Base-by-base conservation (phyloP, 2,329 filamentous ascomycete genomes). In the Monosporascus ibericus region DNA sequence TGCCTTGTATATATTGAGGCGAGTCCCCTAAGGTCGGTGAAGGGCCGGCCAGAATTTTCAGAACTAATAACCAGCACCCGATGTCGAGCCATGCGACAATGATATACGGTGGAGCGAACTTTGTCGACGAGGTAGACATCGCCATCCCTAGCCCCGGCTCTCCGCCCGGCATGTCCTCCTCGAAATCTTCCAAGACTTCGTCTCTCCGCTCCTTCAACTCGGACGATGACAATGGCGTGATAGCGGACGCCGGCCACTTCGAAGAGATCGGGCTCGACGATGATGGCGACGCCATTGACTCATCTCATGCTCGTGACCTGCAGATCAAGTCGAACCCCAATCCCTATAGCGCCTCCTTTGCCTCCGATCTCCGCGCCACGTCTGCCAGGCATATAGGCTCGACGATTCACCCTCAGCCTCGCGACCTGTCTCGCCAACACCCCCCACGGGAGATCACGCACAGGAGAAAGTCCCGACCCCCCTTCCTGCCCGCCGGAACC, bases 231-330 rank as follows among this genome's bases (percentile, higher is more conserved):
- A 84, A 86, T 64, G 82, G 79, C 60, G 79, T 84, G 48, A 74
- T 88, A 46, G 79, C 84, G 49, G 89, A 95, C 65, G 81, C 87
- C 53, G 85, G 84, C 58, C 85, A 96, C 68, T 96, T 96, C 63
- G 92, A 97, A 68, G 92, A 96, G 59, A 96, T 96, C 67, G 90
- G 88, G 14, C 82, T 97, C 30, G 87, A 91, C 55, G 86, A 88
- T 61, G 85, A 91, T 56, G 76, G 77, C 38, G 58, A 66, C 49
- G 61, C 69, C 17, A 52, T 63, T 34, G 65, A 69, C 48, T 59
- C 65, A 22, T 63, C 67, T 22, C 64, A 69, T 46, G 63, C 69
- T 27, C 66, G 68, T 47, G 62, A 69, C 47, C 52, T 67, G 17
- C 67, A 70, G 51, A 54, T 67, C 53, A 75, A 73, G 59, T 58